These are phyloP conservation scores for Vitis hybrid DNA, from an alignment of 177 flowering plant species.

Conservation along the genomic window DNA sequence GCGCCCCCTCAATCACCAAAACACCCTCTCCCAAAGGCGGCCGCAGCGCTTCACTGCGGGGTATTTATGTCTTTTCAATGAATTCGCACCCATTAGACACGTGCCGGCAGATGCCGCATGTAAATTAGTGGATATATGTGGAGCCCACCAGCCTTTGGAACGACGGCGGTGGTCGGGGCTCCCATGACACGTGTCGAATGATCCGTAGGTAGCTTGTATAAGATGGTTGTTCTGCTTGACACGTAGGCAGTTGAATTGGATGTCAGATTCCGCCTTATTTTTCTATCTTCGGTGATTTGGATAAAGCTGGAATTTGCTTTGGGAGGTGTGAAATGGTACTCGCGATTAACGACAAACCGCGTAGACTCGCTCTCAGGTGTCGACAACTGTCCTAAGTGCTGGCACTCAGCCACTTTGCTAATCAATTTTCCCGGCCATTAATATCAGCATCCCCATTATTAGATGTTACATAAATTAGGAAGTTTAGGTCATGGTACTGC, in stretches of 20 bases:
- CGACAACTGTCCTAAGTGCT: no score
- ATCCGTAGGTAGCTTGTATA: conserved; percentile 6
- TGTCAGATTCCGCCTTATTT: not conserved
- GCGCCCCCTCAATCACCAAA: not conserved
- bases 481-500: no score
- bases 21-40: not conserved
- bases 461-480: no score
- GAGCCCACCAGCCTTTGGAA: conserved; percentile 6
- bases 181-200: conserved; percentile 7
- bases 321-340: no score
- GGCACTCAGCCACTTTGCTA: no score
- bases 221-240: not conserved
- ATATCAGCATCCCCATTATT: no score
- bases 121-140: conserved; percentile 15
- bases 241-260: conserved; percentile 7
- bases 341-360: no score
- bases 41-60: no score
- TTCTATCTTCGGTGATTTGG: no score
- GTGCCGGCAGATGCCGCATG: conserved; percentile 20
- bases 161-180: conserved; percentile 20
- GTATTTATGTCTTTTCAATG: not conserved
- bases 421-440: no score
- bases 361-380: no score
- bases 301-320: no score
- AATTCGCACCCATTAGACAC: not conserved